These are phyloP conservation scores for Proteromonas lacertae DNA, from an alignment of 352 stramenopile genomes.

Conservation along the genomic window DNA sequence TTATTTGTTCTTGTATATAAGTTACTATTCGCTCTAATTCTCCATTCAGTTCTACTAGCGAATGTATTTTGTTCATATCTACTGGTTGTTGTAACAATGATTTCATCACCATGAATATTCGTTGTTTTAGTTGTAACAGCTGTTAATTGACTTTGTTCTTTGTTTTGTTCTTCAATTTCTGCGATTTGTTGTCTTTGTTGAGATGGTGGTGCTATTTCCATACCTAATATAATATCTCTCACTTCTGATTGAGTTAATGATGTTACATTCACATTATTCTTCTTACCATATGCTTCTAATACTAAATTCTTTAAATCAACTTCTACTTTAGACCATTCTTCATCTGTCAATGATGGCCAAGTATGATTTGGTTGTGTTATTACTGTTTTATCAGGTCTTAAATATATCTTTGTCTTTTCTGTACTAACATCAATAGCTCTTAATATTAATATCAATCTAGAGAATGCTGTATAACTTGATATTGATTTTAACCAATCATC, in stretches of 20 bases:
- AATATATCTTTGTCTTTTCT: constrained; percentile 68
- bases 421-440: constrained; percentile 82
- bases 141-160: constrained; percentile 86
- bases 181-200: constrained; percentile 94
- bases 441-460: constrained; percentile 90
- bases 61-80: constrained; percentile 98
- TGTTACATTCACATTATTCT: constrained; percentile 99
- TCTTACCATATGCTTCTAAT: constrained; percentile 94
- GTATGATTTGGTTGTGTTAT: constrained; percentile 93
- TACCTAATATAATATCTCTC: constrained; percentile 97
- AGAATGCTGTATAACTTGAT: constrained; percentile 99
- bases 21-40: constrained; percentile 90
- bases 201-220: constrained; percentile 95
- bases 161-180: constrained; percentile 91
- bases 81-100: constrained; percentile 92
- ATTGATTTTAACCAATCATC: constrained; percentile 99
- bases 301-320: constrained; percentile 96
- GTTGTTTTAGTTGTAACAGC: constrained; percentile 93
- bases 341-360: constrained; percentile 88
- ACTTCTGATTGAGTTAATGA: constrained; percentile 97
- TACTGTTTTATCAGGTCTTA: constrained; percentile 87
- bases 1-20: constrained; percentile 92
- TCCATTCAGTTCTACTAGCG: constrained; percentile 94
- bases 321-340: constrained; percentile 99
- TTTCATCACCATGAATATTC: constrained; percentile 96